Percentiles rank a stretch among this genome's conserved stretches.
phyloP scores from a whole-genome alignment of 192 early-diverging fungal species.

The Backusella parvicylindrica region DNA sequence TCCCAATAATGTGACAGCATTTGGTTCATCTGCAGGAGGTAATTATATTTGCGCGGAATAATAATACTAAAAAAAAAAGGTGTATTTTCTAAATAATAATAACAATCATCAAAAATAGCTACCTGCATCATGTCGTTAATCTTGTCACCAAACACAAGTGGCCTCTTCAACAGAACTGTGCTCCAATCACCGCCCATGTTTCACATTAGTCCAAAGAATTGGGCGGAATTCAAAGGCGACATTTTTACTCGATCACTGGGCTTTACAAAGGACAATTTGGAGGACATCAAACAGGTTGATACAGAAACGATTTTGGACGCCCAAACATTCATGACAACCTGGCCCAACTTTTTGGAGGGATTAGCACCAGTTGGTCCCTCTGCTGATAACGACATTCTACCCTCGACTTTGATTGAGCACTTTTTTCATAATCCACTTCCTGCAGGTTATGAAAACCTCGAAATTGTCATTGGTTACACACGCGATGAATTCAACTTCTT shows the following conservation, averaged over 20 bases:
- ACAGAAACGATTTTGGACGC: constrained; percentile 12
- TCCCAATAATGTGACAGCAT: constrained; percentile 48
- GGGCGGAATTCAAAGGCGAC: constrained; percentile 21
- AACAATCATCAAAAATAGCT: not conserved
- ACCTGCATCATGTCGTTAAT: constrained; percentile 37
- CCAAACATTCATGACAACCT: constrained; percentile 23
- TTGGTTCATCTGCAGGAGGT: constrained; percentile 59
- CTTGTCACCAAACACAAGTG: constrained; percentile 33
- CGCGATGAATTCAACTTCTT: constrained; percentile 29
- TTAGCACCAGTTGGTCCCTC: constrained; percentile 22
- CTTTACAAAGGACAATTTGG: not conserved
- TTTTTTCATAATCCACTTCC: constrained; percentile 14
- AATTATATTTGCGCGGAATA: not conserved
- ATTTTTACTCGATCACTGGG: constrained; percentile 19
- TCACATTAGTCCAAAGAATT: constrained; percentile 17
- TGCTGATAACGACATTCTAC: not conserved
- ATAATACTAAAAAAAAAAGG: too few species aligned
- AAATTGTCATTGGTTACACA: constrained; percentile 23
- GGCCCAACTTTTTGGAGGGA: constrained; percentile 30
- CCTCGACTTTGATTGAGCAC: not conserved
- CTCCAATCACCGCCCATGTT: constrained; percentile 34
- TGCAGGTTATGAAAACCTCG: not conserved
- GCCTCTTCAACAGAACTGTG: constrained; percentile 37
- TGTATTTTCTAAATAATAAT: too few species aligned
- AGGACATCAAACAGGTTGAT: not conserved